Conservation (phyloP, 176 grass and related monocot genomes). For the Bothriochloa decipiens region DNA sequence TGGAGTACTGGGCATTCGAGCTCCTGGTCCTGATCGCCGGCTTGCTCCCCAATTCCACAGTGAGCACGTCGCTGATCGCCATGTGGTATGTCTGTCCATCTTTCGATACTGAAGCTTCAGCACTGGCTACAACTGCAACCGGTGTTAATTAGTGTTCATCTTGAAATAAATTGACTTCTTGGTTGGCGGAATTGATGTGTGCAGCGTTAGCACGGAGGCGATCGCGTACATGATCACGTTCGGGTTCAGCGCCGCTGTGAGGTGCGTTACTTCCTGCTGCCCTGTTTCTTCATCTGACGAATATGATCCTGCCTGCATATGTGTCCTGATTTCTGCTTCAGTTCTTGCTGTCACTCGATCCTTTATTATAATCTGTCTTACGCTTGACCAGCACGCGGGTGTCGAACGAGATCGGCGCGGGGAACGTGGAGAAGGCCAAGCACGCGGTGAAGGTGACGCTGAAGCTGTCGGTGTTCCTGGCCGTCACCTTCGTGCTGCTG, state of each 20-base stretch:
- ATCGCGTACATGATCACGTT: constrained; percentile 85
- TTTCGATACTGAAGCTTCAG: background rate
- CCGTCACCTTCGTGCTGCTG: constrained; percentile 47
- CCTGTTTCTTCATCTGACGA: too few species aligned
- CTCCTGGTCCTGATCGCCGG: constrained; percentile 83
- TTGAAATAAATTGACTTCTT: background rate
- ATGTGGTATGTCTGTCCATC: constrained; percentile 71
- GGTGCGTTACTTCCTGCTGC: constrained; percentile 25
- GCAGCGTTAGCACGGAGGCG: constrained; percentile 76
- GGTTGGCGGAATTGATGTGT: background rate
- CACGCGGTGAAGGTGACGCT: constrained; percentile 70
- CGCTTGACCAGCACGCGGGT: constrained; percentile 56
- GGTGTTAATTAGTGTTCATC: background rate
- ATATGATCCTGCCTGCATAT: too few species aligned
- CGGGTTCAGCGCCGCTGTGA: constrained; percentile 84
- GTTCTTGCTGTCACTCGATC: too few species aligned
- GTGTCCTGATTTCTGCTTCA: too few species aligned
- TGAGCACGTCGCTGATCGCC: constrained; percentile 85
- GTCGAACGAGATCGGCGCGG: constrained; percentile 85
- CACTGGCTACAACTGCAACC: background rate
- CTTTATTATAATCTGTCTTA: background rate
- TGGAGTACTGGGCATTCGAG: constrained; percentile 93
- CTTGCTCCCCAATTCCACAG: constrained; percentile 71
- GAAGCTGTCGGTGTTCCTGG: constrained; percentile 80
- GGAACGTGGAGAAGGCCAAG: constrained; percentile 67